Conservation (phyloP, 2,329 filamentous ascomycete genomes). For the Apiospora malaysiana region DNA sequence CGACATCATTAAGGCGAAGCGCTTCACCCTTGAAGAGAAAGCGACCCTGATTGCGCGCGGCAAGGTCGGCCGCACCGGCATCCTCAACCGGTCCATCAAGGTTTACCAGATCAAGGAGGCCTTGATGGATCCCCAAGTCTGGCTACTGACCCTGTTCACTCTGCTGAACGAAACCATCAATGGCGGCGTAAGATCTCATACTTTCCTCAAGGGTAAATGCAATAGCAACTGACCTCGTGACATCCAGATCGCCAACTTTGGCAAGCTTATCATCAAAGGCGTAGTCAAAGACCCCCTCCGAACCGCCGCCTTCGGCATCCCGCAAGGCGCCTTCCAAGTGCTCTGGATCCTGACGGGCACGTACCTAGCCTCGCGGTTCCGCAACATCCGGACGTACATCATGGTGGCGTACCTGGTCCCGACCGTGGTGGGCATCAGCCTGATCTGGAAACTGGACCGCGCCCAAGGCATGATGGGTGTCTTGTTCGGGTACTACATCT, state of each 20-base stretch:
- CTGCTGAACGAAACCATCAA: slow-evolving; percentile 60
- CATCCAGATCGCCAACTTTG: slow-evolving; percentile 53
- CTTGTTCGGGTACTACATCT: slow-evolving; percentile 58
- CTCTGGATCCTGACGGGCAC: slow-evolving; percentile 59
- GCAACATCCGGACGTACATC: slow-evolving; percentile 55
- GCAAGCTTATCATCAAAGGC: slow-evolving; percentile 60
- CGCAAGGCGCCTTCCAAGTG: slow-evolving; percentile 58
- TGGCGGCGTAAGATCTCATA: slow-evolving; percentile 42
- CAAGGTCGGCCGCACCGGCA: slow-evolving; percentile 46
- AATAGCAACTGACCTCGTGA: neutral
- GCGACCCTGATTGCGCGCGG: slow-evolving; percentile 47
- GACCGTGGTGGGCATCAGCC: slow-evolving; percentile 52
- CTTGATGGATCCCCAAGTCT: slow-evolving; percentile 49
- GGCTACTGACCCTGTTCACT: slow-evolving; percentile 50
- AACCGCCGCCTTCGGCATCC: slow-evolving; percentile 60
- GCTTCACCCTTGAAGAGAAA: slow-evolving; percentile 50
- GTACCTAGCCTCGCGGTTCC: slow-evolving; percentile 56
- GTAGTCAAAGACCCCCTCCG: slow-evolving; percentile 48
- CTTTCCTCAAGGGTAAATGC: neutral
- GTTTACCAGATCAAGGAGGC: slow-evolving; percentile 55
- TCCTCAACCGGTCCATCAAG: slow-evolving; percentile 55
- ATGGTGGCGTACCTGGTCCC: slow-evolving; percentile 59
- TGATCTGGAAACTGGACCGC: slow-evolving; percentile 56
- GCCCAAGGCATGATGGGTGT: slow-evolving; percentile 50
- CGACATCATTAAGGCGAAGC: slow-evolving; percentile 47